phyloP scores from a whole-genome alignment of 2,329 filamentous ascomycete species.

The Aspergillus calidoustus region DNA sequence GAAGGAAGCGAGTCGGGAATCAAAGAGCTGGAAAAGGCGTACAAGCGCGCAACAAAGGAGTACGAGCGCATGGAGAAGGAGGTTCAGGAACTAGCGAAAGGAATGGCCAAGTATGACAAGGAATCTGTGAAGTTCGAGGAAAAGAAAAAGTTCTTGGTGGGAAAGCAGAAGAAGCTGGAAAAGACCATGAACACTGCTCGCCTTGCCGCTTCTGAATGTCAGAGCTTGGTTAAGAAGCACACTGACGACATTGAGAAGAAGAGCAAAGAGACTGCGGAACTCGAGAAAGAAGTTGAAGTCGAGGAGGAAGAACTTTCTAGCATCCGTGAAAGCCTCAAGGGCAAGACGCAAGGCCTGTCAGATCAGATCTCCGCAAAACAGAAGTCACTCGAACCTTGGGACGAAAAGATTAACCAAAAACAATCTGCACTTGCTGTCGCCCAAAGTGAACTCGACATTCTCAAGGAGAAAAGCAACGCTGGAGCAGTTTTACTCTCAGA shows the following conservation, averaged over 20 bases:
- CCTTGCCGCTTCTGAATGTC: constrained; percentile 73
- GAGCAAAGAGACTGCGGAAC: constrained; percentile 70
- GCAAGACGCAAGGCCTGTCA: constrained; percentile 93
- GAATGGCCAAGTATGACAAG: constrained; percentile 92
- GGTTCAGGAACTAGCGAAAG: constrained; percentile 77
- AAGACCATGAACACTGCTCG: constrained; percentile 81
- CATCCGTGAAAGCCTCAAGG: constrained; percentile 88
- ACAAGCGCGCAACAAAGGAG: constrained; percentile 80
- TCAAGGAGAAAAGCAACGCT: constrained; percentile 86
- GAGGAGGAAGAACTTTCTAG: constrained; percentile 81
- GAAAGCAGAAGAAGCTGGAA: constrained; percentile 93
- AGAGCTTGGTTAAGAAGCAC: constrained; percentile 78
- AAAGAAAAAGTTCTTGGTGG: constrained; percentile 89
- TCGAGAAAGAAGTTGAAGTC: constrained; percentile 75
- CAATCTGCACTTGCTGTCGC: constrained; percentile 92
- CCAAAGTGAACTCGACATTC: constrained; percentile 89
- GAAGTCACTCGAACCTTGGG: constrained; percentile 94
- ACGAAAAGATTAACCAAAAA: constrained; percentile 94
- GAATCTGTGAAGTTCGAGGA: constrained; percentile 97
- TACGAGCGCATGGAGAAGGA: constrained; percentile 82
- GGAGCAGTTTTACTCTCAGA: constrained; percentile 84
- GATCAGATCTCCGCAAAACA: constrained; percentile 92
- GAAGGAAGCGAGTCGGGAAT: constrained; percentile 88
- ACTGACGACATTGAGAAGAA: constrained; percentile 77
- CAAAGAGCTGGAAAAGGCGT: constrained; percentile 83